Conservation (phyloP, 306 rosid species). For the Lathyrus sativus region DNA sequence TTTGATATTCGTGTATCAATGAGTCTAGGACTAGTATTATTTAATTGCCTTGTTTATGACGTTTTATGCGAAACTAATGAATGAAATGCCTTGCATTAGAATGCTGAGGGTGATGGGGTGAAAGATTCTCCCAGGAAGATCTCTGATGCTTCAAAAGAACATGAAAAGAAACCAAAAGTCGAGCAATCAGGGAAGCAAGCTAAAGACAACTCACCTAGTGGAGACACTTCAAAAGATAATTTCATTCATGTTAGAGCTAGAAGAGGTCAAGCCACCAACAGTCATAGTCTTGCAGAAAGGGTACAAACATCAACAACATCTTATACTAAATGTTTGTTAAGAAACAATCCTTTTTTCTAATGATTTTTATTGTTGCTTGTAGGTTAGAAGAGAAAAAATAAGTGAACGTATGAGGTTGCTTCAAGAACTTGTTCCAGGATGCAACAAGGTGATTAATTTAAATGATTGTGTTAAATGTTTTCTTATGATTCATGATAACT, state of each 20-base stretch:
- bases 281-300: conserved; percentile 99
- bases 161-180: conserved; percentile 61
- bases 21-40: conserved; percentile 30
- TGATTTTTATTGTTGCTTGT: conserved; percentile 32
- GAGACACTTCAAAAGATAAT: conserved; percentile 72
- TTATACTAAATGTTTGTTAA: conserved; percentile 23
- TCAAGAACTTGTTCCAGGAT: conserved; percentile 99
- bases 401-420: conserved; percentile 98
- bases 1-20: conserved; percentile 8
- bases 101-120: conserved; percentile 60
- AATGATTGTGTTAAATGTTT: conserved; percentile 31
- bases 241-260: conserved; percentile 98
- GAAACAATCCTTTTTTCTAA: not conserved
- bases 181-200: conserved; percentile 70
- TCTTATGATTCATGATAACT: conserved; percentile 29
- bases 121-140: conserved; percentile 65
- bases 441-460: conserved; percentile 74
- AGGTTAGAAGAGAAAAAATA: conserved; percentile 98
- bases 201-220: conserved; percentile 72
- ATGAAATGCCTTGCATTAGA: conserved; percentile 49
- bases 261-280: conserved; percentile 98
- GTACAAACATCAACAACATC: conserved; percentile 44
- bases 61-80: conserved; percentile 30
- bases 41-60: conserved; percentile 33
- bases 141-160: conserved; percentile 59